Percentiles rank a stretch among this genome's conserved stretches.
Conservation (phyloP, 2,329 filamentous ascomycete genomes). For the Penicillium sp. region DNA sequence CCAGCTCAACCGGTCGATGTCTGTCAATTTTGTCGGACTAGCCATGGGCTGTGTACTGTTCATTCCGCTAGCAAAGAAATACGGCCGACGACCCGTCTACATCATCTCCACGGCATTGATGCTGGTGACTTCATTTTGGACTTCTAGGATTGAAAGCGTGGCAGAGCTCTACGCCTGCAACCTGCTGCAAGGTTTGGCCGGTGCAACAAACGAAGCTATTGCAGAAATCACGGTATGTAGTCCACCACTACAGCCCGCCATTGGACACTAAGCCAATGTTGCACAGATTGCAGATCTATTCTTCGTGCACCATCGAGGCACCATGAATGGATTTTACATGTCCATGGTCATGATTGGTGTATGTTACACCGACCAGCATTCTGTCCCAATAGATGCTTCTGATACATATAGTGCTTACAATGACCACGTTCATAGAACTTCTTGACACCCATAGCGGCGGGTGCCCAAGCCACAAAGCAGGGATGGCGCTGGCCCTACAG, state of each 20-base stretch:
- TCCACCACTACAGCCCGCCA: constrained; percentile 26
- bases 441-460: constrained; percentile 34
- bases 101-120: constrained; percentile 41
- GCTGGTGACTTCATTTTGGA: constrained; percentile 41
- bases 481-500: constrained; percentile 37
- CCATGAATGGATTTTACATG: constrained; percentile 51
- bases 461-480: constrained; percentile 31
- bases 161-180: constrained; percentile 46
- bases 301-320: constrained; percentile 49
- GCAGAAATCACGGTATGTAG: constrained; percentile 43
- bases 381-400: not conserved
- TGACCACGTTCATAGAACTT: constrained; percentile 22
- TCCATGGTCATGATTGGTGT: constrained; percentile 38
- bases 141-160: constrained; percentile 38
- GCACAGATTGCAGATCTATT: constrained; percentile 45
- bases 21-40: constrained; percentile 44
- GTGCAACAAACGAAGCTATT: constrained; percentile 40
- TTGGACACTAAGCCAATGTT: not conserved
- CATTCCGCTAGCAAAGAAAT: constrained; percentile 47
- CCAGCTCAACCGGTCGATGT: constrained; percentile 45
- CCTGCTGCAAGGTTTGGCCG: constrained; percentile 38
- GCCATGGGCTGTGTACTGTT: constrained; percentile 45
- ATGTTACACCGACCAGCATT: constrained; percentile 8
- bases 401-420: not conserved
- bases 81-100: constrained; percentile 46